phyloP scores from a whole-genome alignment of 495 filamentous ascomycete species.

The Xylaria scruposa region DNA sequence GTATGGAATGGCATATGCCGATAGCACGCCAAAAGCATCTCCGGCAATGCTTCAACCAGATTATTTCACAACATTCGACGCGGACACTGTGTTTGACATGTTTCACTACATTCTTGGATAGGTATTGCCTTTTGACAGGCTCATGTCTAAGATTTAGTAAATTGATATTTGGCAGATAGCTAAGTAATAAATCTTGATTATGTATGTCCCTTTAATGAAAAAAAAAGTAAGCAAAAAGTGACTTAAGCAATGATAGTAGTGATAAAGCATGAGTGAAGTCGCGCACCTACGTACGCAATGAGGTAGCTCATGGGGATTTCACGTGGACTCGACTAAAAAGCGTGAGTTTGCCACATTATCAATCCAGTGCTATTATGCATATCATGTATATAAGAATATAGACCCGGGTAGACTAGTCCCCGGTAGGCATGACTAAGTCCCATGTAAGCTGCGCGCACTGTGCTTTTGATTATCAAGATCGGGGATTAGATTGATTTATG shows the following conservation, averaged over 20 bases:
- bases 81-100: not conserved
- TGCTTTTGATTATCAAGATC: not conserved
- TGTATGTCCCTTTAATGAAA: not conserved
- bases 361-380: not conserved
- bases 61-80: not conserved
- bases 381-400: not conserved
- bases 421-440: not conserved
- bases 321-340: not conserved
- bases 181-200: not conserved
- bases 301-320: too few relatives aligned
- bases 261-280: too few relatives aligned
- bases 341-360: not conserved
- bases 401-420: conserved; percentile 2
- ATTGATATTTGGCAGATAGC: not conserved
- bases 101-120: not conserved
- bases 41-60: not conserved
- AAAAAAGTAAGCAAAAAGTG: not conserved
- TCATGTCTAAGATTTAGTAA: not conserved
- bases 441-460: not conserved
- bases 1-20: not conserved
- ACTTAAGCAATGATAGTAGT: not conserved
- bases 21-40: not conserved
- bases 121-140: not conserved
- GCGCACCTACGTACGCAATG: too few relatives aligned
- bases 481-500: not conserved